Evolutionary conservation across 2,329 filamentous ascomycete species (phyloP), one percentile per base, ranked within the genome.

Genomic region (Exophiala spinifera): DNA sequence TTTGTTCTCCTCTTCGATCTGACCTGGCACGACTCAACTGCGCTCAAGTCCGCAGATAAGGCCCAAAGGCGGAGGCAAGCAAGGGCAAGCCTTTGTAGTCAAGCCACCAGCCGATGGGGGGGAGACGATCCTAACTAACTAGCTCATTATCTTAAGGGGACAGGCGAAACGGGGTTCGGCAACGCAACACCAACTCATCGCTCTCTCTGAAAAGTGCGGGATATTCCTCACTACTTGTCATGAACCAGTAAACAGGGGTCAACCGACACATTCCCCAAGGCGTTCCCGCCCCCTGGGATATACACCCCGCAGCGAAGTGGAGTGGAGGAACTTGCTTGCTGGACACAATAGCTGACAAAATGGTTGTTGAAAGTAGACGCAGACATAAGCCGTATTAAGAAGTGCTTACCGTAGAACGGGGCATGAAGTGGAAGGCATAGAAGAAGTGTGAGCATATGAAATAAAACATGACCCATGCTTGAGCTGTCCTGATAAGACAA

Each of bases 261-360:
- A n/a, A n/a, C 23, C 23, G 23, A 25, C 15, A 20, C 21, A 11
- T 20, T 21, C 42, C 42, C 42, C 20, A 44, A 28, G 42, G 19
- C 20, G 15, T 25, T 21, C 28, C 42, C 42, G 42, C 42, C 17
- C 23, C 28, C 23, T 14, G 42, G 20, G 21, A 23, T 25, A n/a
- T 13, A n/a, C 42, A 44, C 42, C 42, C 42, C 42, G 42, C 42
- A 44, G 42, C 17, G 6, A 21, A 44, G 14, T 44, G 28, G 14
- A 44, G 20, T 8, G 42, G 42, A 40, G 25, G 47, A 23, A 46
- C 51, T 23, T 53, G 51, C 25, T 23, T 53, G 49, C 61, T 66
- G 5, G 62, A 67, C 28, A 72, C 75, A 48, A 49, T 65, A 3
- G 65, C 66, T 4, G 75, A 81, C 55, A 81, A 81, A 36, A 48